Percentiles rank a stretch among this genome's conserved stretches.
phyloP scores from a whole-genome alignment of 1,139 yeast genomes.

The Lodderomyces oxycetoniae region DNA sequence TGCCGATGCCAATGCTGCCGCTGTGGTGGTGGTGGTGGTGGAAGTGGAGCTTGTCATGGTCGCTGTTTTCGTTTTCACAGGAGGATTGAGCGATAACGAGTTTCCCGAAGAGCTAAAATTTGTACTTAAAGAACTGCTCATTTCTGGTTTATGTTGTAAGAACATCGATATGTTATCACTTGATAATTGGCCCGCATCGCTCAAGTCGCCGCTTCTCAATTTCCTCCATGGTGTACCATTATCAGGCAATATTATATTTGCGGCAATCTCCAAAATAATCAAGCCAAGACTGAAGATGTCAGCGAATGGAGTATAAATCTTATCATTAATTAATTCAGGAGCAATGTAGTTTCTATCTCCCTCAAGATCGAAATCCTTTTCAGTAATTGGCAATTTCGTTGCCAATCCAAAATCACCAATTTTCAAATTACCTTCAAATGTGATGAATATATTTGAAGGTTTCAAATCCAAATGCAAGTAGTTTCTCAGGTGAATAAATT shows the following conservation, averaged over 20 bases:
- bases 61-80: constrained; percentile 3
- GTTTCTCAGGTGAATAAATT: constrained; percentile 72
- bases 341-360: constrained; percentile 98
- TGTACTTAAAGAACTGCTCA: constrained; percentile 6
- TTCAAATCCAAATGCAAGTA: constrained; percentile 84
- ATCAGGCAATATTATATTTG: constrained; percentile 90
- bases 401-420: constrained; percentile 77
- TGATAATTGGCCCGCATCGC: constrained; percentile 89
- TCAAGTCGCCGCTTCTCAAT: constrained; percentile 87
- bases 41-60: constrained; percentile 1
- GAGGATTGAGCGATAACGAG: constrained; percentile 10
- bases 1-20: too few relatives aligned
- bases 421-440: constrained; percentile 88
- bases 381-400: constrained; percentile 50
- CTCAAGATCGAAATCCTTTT: constrained; percentile 74
- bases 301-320: constrained; percentile 85
- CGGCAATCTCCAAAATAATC: constrained; percentile 91
- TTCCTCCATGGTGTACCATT: constrained; percentile 98
- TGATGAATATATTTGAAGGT: constrained; percentile 90
- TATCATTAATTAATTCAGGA: constrained; percentile 84
- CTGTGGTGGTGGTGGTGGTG: not conserved
- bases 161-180: constrained; percentile 47
- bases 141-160: constrained; percentile 28
- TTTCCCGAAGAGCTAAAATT: constrained; percentile 6
- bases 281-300: constrained; percentile 91